These are phyloP conservation scores for Pythium vanterpoolii DNA, from an alignment of 352 stramenopile genomes.

Conservation along the genomic window DNA sequence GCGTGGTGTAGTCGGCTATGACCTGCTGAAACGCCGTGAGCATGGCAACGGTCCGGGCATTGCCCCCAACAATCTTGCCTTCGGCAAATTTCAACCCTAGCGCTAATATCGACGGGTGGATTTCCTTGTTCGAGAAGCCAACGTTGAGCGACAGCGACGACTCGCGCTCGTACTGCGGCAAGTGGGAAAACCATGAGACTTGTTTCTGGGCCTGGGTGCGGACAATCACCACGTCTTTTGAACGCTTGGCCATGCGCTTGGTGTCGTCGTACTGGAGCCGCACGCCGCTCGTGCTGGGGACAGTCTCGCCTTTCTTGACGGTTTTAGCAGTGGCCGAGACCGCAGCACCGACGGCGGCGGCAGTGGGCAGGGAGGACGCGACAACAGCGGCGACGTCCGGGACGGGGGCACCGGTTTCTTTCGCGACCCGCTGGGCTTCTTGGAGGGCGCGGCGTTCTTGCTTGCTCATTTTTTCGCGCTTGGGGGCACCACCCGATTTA, in stretches of 20 bases:
- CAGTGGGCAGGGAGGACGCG: no score
- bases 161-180: slow-evolving; percentile 83
- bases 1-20: slow-evolving; percentile 88
- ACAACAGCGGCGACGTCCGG: background rate
- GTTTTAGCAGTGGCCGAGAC: slow-evolving; percentile 22
- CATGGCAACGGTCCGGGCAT: slow-evolving; percentile 93
- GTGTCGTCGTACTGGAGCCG: slow-evolving; percentile 76
- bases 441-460: slow-evolving; percentile 90
- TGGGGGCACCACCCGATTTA: slow-evolving; percentile 36
- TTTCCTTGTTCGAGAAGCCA: slow-evolving; percentile 66
- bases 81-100: slow-evolving; percentile 92
- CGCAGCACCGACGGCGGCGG: background rate
- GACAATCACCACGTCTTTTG: slow-evolving; percentile 66
- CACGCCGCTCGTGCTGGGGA: slow-evolving; percentile 38
- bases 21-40: slow-evolving; percentile 90
- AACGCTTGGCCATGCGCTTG: slow-evolving; percentile 72
- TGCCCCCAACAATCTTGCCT: slow-evolving; percentile 87
- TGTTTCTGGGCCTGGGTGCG: slow-evolving; percentile 79
- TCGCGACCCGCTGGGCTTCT: slow-evolving; percentile 86
- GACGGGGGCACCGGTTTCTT: slow-evolving; percentile 36
- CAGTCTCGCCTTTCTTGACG: slow-evolving; percentile 37
- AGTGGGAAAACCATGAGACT: slow-evolving; percentile 78
- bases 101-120: slow-evolving; percentile 89
- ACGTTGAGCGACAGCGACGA: slow-evolving; percentile 71
- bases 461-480: slow-evolving; percentile 89